Conservation (phyloP, 2,329 filamentous ascomycete genomes). For the Scedosporium dehoogii region DNA sequence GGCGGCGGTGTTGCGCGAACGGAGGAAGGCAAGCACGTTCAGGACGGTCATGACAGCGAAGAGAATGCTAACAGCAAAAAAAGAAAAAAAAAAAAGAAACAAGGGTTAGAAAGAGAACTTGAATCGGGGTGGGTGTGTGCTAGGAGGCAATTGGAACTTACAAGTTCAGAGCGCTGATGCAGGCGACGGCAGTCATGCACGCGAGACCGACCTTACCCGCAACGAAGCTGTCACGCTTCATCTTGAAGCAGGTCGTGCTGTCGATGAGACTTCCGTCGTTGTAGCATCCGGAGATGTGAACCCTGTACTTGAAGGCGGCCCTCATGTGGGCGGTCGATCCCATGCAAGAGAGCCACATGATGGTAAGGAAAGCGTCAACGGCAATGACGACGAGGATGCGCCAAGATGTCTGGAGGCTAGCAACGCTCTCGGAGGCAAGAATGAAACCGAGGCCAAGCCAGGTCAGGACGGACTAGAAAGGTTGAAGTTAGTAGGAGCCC, state of each 20-base stretch:
- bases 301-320: constrained; percentile 22
- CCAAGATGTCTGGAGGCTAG: constrained; percentile 24
- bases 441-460: constrained; percentile 33
- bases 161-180: constrained; percentile 33
- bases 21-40: constrained; percentile 23
- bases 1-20: constrained; percentile 25
- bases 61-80: constrained; percentile 25
- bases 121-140: no score
- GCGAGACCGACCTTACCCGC: constrained; percentile 23
- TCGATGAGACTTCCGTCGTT: constrained; percentile 29
- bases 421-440: constrained; percentile 29
- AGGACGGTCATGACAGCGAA: constrained; percentile 27
- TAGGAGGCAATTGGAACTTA: constrained; percentile 15
- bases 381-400: constrained; percentile 33
- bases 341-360: constrained; percentile 37
- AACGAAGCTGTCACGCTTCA: constrained; percentile 19
- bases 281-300: constrained; percentile 20
- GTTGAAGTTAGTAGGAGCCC: not conserved
- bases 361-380: constrained; percentile 31
- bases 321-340: constrained; percentile 29
- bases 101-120: no score
- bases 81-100: no score
- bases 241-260: constrained; percentile 25
- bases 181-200: constrained; percentile 29
- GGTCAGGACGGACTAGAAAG: constrained; percentile 26